Evolutionary conservation across 805 yeast genomes (phyloP).

Genomic region (Ogataea pignaliae): DNA sequence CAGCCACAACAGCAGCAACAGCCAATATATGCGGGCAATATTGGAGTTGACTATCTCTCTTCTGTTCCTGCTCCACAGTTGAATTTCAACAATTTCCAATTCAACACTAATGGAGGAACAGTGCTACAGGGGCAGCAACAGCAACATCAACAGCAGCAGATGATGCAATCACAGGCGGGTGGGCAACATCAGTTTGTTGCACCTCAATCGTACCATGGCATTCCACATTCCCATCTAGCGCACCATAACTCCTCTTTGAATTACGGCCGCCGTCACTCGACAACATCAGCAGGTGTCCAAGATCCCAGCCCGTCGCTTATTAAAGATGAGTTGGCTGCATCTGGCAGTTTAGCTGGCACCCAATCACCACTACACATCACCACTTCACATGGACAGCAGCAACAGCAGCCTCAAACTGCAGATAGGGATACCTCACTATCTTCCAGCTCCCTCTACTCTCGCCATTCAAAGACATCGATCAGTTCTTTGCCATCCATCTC

Average conservation of each 20-base stretch:
- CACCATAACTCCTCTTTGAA: not conserved
- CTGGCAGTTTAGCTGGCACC: no score
- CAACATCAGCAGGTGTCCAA: not conserved
- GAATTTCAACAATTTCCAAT: conserved; percentile 7
- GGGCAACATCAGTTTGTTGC: conserved; percentile 1
- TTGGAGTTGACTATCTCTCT: conserved; percentile 2
- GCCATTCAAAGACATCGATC: conserved; percentile 1
- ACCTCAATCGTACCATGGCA: conserved; percentile 1
- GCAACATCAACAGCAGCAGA: not conserved
- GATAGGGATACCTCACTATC: not conserved
- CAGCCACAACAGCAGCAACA: not conserved
- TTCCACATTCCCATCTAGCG: not conserved
- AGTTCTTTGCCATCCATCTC: conserved; percentile 1
- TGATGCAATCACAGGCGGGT: not conserved
- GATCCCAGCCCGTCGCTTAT: no score
- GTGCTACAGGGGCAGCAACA: not conserved
- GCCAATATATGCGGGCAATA: not conserved
- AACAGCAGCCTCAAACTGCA: not conserved
- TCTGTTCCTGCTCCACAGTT: conserved; percentile 3
- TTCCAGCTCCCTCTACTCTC: not conserved
- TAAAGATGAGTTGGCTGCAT: no score
- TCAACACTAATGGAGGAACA: not conserved
- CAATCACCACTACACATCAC: no score
- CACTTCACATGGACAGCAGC: no score
- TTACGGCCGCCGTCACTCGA: conserved; percentile 2